Evolutionary conservation across 352 stramenopile species (phyloP).

Genomic region (Globisporangium heterothallicum): DNA sequence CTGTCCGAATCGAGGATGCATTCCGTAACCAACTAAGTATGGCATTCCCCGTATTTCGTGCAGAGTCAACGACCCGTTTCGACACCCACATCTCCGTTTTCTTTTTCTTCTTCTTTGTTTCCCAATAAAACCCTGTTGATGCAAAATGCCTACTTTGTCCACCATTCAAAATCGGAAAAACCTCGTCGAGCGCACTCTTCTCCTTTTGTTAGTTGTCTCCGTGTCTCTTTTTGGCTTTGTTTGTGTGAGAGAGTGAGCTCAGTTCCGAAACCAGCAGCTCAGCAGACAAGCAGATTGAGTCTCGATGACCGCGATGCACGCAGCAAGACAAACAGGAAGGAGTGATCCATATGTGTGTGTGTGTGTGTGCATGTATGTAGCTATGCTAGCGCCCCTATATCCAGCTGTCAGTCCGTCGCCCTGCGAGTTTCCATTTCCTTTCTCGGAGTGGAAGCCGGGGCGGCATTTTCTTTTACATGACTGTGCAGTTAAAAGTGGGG

Average conservation of each 20-base stretch:
- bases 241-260: too few relatives aligned
- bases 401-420: slow-evolving; percentile 51
- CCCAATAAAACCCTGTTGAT: not conserved
- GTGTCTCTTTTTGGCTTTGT: not conserved
- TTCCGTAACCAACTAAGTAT: too few relatives aligned
- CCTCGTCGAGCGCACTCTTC: too few relatives aligned
- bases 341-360: not conserved
- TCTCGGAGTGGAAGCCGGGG: slow-evolving; percentile 12
- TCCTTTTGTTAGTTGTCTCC: too few relatives aligned
- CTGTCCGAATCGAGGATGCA: too few relatives aligned
- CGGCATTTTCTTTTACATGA: slow-evolving; percentile 21
- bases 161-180: not conserved
- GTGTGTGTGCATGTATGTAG: slow-evolving; percentile 3
- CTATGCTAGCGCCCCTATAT: slow-evolving; percentile 45
- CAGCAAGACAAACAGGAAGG: too few relatives aligned
- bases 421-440: slow-evolving; percentile 8
- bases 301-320: too few relatives aligned
- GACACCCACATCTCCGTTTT: not conserved
- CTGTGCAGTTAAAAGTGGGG: slow-evolving; percentile 79
- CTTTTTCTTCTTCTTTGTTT: not conserved
- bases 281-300: too few relatives aligned
- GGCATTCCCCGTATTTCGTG: too few relatives aligned
- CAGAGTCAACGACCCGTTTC: too few relatives aligned
- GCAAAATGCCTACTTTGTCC: not conserved
- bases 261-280: too few relatives aligned